Evolutionary conservation across 1,284 basidiomycete species (phyloP), one percentile per base, ranked within the genome.

Genomic region (Rhodotorula sp.): DNA sequence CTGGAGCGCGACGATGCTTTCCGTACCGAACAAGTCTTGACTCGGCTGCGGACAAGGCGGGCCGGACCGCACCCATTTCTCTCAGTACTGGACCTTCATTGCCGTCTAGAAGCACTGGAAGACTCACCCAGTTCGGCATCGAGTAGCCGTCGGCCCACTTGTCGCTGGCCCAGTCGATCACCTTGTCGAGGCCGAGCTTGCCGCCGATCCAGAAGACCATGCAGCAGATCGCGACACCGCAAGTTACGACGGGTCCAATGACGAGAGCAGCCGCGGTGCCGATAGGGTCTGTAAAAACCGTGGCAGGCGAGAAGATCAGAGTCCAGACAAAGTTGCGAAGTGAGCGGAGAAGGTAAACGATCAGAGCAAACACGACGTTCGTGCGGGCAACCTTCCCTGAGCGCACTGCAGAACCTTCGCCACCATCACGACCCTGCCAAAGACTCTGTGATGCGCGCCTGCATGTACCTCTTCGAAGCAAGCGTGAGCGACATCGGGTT

Each of bases 121-220:
- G 2, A 46, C 69, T 56, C 47, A 64, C 69, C 72, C 72, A 74
- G 47, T 74, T 68, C 51, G 67, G 67, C 21, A 62, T 46, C 20
- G 49, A 47, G 48, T 56, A 69, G 10, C 72, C 66, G 3, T 64
- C 43, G 7, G 65, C 66, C 39, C 47, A 71, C 5, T 43, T 66
- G 31, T 31, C 10, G 31, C 59, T 29, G 58, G 71, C 56, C 16
- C 15, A 26, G 26, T 64, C n/a, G 56, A 74, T 66, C 10, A 70
- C 1, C 3, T n/a, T 29, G 16, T 29, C 26, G 2, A 64, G 61
- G 6, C 67, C 64, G 16, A 61, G 18, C 23, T 58, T 23, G 8
- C 54, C 47, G 21, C 52, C 58, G 58, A 72, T 0, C 62, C 64
- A 65, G 52, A 69, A 67, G 29, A 34, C 61, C 14, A 46, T 21